Base-by-base conservation (phyloP, 345 rosid species). In the Punica granatum region DNA sequence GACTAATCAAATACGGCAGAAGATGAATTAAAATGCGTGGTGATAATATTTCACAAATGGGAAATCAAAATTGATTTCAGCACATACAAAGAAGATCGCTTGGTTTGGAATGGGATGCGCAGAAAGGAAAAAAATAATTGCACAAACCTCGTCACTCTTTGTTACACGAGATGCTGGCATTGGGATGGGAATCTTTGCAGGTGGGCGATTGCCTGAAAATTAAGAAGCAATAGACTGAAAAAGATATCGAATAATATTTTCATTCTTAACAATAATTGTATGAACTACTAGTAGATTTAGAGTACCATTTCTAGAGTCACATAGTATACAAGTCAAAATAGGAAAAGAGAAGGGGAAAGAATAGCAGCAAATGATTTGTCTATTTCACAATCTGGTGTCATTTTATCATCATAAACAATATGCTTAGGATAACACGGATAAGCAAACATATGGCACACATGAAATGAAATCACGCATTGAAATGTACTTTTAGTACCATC, bases 111-210 rank as follows among this genome's bases (percentile, higher is more conserved):
- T 34, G 23, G 15, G 18, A 41, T 18, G 39, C 61, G 26, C 63
- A 51, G 26, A 41, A 36, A 39, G 67, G n/a, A 25, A 65, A 32
- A 37, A 51, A 36, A 15, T 21, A 31, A 14, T 23, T 39, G 28
- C 61, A 78, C 74, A 63, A 67, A 89, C 97, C 92, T 86, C 89
- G 28, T 82, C 83, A 65, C 79, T 87, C 80, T 87, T 89, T 61
- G 70, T 72, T 35, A 79, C 77, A 68, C 64, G 83, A 69, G 91
- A 79, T 34, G 81, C 81, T 65, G 92, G 96, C 64, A 94, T 35
- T 66, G 95, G 87, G 69, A 94, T 81, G 67, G 96, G 97, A 77
- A 88, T 88, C 86, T 90, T 94, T 23, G 96, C 86, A 48, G 97
- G 95, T 69, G 97, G 96, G 46, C 84, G 91, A 69, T 79, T 74